Evolutionary conservation across 2,329 filamentous ascomycete species (phyloP), one percentile per base, ranked within the genome.

Genomic region (Aspergillus sp.): DNA sequence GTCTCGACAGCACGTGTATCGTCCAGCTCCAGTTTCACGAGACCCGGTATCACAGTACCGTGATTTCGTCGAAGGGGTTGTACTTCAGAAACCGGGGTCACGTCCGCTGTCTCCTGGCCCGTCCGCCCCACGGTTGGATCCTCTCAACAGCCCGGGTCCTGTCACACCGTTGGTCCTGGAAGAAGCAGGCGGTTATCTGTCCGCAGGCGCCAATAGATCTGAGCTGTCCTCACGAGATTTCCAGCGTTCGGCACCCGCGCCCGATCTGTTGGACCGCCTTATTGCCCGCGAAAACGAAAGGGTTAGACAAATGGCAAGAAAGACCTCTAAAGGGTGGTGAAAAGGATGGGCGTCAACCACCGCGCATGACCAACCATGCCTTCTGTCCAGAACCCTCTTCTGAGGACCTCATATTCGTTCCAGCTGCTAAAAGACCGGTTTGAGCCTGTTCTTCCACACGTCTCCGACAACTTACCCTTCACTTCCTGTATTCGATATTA

Each of bases 101-200:
- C 68, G 46, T 59, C 65, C 48, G 55, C 63, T 58, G 31, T 66
- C 60, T 44, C 67, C 65, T 66, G 73, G 65, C 44, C 78, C 77
- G n/a, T 72, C 74, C 11, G 75, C 77, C 15, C 78, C 78, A 7
- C 74, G 77, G 6, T 64, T 80, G 15, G 75, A 78, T 47, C 78
- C 78, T 19, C 68, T 79, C 11, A 71, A 72, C 37, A 80, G 77
- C 52, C 77, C 78, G 2, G 78, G 77, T 2, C 76, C 77, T 0
- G 78, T 80, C 37, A 80, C 78, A 4, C 78, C 78, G 12, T 64
- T 80, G 48, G 73, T 69, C 1, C 68, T 80, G 8, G 76, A 75
- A 52, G 70, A 77, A 33, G 67, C 71, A 6, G 72, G 75, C 43
- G 75, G 73, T 50, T 80, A 79, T 56, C 68, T 80, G 11, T 68